Evolutionary conservation across 1,284 basidiomycete species (phyloP), one percentile per base, ranked within the genome.

Genomic region (Apiotrichum veenhuisii): DNA sequence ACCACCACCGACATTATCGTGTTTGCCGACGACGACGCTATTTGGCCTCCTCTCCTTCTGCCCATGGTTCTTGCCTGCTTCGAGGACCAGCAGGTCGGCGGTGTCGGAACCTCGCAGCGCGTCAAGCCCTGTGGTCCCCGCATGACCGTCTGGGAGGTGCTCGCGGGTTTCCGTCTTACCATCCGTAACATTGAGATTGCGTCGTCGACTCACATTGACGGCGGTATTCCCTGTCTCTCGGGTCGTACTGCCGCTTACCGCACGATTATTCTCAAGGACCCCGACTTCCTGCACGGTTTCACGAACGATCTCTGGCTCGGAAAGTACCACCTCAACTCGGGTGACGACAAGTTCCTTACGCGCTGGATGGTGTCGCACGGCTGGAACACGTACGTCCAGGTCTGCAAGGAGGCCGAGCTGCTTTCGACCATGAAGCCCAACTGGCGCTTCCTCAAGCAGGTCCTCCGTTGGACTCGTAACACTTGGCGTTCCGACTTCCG

Each of bases 371-470:
- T 94, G 60, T 87, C 84, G 71, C 89, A 93, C 71, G 90, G 91
- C 18, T 95, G 91, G 91, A 87, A 83, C 75, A 94, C 91, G 18
- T 92, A 91, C 74, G 89, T 93, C 44, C 91, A 94, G 73, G 87
- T 86, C 68, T 93, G 89, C 81, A 85, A 85, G 72, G 90, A 93
- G 78, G 90, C 89, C 17, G 91, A 93, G 78, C 80, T 94, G 40
- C 80, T 92, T 52, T 89, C 86, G 76, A 94, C 91, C 51, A 95
- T 93, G 91, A 95, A 95, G 77, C 91, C 91, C 40, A 90, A 94
- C 78, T 94, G 90, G 91, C 82, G 90, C 50, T 94, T 94, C 80
- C 78, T 94, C 73, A 91, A 92, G 77, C 91, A 94, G 74, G 91
- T 94, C 18, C 77, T 95, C 55, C 80, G 91, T 58, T 94, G 91